These are phyloP conservation scores for Paracorniculantispora psalliotae DNA, from an alignment of 2,329 filamentous ascomycete species.

Conservation along the genomic window DNA sequence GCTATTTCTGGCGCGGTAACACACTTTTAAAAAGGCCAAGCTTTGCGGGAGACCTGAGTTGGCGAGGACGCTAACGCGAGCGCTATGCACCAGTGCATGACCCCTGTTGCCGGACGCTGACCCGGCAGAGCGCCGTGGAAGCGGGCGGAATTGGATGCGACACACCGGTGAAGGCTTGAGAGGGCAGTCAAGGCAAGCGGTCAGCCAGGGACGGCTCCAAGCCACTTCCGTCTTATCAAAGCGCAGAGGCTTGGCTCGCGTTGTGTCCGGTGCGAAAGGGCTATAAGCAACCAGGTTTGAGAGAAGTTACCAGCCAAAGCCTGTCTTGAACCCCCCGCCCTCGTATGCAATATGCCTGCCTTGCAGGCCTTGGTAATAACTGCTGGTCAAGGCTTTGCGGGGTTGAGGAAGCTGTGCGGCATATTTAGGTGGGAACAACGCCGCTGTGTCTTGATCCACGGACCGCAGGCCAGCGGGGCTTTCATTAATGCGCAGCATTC, in stretches of 20 bases:
- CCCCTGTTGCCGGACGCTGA: background rate
- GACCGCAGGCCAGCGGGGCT: constrained; percentile 1
- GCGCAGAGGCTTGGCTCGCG: background rate
- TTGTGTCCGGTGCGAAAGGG: background rate
- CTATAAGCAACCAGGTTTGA: background rate
- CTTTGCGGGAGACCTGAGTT: background rate
- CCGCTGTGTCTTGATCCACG: constrained; percentile 2
- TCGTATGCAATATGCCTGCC: background rate
- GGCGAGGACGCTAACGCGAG: constrained; percentile 2
- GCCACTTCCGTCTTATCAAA: background rate
- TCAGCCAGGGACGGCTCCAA: background rate
- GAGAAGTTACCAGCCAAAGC: background rate
- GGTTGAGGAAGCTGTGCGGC: constrained; percentile 3
- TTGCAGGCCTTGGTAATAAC: background rate
- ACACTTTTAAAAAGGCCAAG: background rate
- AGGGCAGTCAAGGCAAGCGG: background rate
- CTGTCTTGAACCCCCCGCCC: background rate
- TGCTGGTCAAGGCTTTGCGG: background rate
- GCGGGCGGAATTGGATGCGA: background rate
- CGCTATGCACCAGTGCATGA: background rate
- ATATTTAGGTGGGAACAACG: constrained; percentile 10
- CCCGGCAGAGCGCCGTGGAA: background rate
- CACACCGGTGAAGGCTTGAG: background rate
- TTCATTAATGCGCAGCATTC: constrained; percentile 13
- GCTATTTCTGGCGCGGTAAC: background rate